phyloP scores from a whole-genome alignment of 257 asterid genomes.

The Anisodus acutangulus region DNA sequence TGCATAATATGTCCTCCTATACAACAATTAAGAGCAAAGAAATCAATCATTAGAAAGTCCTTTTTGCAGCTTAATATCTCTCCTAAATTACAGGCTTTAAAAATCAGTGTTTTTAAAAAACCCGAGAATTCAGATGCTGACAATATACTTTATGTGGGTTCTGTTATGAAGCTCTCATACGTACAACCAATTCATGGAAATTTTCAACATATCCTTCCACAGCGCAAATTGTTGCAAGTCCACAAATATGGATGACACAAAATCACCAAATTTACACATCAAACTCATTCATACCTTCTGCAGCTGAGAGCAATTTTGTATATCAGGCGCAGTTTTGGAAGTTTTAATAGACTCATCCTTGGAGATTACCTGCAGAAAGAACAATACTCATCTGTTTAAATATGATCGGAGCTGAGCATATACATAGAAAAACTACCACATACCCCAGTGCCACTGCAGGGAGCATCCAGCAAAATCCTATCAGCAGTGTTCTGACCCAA shows the following conservation, averaged over 20 bases:
- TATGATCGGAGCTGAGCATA: constrained; percentile 17
- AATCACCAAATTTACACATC: not conserved
- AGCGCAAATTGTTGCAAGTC: not conserved
- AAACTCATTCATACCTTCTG: constrained; percentile 64
- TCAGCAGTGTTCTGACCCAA: constrained; percentile 72
- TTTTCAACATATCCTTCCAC: not conserved
- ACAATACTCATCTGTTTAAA: constrained; percentile 24
- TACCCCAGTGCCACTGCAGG: constrained; percentile 98
- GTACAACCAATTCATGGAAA: not conserved
- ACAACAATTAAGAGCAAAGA: not conserved
- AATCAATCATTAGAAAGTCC: not conserved
- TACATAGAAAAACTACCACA: constrained; percentile 31
- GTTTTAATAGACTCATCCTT: constrained; percentile 90
- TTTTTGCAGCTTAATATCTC: not conserved
- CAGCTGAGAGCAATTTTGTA: constrained; percentile 70
- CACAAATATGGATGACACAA: constrained; percentile 6
- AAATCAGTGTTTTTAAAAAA: not conserved
- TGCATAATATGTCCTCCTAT: not conserved
- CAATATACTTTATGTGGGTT: not conserved
- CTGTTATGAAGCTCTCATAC: not conserved
- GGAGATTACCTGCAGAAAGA: constrained; percentile 74
- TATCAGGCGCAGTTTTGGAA: constrained; percentile 76
- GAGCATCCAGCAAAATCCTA: constrained; percentile 94
- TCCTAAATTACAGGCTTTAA: not conserved
- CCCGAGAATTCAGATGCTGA: not conserved